Evolutionary conservation across 805 yeast genomes (phyloP).

Genomic region (Candida tammaniensis): DNA sequence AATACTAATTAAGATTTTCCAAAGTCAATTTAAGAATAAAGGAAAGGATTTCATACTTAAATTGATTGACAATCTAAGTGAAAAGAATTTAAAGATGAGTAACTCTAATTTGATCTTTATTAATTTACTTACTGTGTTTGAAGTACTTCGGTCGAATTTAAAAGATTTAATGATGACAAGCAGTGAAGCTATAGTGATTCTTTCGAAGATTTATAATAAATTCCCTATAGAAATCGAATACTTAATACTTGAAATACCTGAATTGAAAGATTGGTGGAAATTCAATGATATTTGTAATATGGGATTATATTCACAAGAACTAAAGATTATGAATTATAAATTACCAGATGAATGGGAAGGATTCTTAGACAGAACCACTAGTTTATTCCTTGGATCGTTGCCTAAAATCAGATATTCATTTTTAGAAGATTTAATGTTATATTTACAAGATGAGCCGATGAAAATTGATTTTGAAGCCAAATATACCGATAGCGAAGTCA

Average conservation of each 20-base stretch:
- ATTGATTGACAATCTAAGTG: slow-evolving; percentile 4
- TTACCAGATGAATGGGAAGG: slow-evolving; percentile 10
- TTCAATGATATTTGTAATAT: slow-evolving; percentile 5
- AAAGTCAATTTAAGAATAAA: slow-evolving; percentile 1
- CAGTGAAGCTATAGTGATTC: slow-evolving; percentile 4
- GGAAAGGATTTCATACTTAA: slow-evolving; percentile 6
- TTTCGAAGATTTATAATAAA: neutral
- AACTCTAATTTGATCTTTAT: slow-evolving; percentile 8
- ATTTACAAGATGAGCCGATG: slow-evolving; percentile 2
- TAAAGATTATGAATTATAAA: slow-evolving; percentile 6
- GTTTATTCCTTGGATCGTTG: neutral
- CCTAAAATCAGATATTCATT: neutral
- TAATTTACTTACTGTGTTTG: neutral
- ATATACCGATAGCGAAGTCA: neutral
- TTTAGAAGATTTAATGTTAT: slow-evolving; percentile 5
- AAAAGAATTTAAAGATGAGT: slow-evolving; percentile 1
- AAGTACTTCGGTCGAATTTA: neutral
- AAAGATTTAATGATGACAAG: slow-evolving; percentile 2
- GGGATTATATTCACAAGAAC: slow-evolving; percentile 7
- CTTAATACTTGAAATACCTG: slow-evolving; percentile 1
- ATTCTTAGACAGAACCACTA: slow-evolving; percentile 1
- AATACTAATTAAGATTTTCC: slow-evolving; percentile 4
- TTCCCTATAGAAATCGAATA: slow-evolving; percentile 7
- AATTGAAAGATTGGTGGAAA: slow-evolving; percentile 3
- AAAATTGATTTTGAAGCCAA: neutral